Conservation (phyloP, 805 yeast species). For the Saccharomyces mikatae region DNA sequence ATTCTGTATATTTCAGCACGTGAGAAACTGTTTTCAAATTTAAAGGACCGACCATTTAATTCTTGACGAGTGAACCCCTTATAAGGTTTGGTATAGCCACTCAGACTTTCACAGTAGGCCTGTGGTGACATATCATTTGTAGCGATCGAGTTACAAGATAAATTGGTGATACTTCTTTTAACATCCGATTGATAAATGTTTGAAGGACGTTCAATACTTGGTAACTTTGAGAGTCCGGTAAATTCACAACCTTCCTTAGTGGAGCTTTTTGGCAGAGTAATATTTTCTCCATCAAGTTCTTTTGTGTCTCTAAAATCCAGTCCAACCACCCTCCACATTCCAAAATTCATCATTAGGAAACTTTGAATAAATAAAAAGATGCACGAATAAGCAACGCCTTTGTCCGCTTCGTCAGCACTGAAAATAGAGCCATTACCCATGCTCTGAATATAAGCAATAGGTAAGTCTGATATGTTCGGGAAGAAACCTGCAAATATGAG, state of each 20-base stretch:
- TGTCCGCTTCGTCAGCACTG: conserved; percentile 44
- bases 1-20: conserved; percentile 1
- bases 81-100: neutral
- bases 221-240: neutral
- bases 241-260: neutral
- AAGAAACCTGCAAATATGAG: conserved; percentile 61
- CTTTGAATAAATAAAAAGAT: conserved; percentile 61
- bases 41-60: neutral
- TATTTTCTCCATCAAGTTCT: conserved; percentile 13
- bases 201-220: neutral
- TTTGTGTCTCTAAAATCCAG: conserved; percentile 49
- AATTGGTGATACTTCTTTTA: neutral
- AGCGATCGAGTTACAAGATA: neutral
- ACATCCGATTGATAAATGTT: neutral
- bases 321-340: conserved; percentile 61
- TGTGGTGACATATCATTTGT: neutral
- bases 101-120: neutral
- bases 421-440: conserved; percentile 55
- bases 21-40: neutral
- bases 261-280: neutral
- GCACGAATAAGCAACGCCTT: conserved; percentile 75
- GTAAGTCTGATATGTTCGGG: conserved; percentile 75
- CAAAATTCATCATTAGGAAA: conserved; percentile 64
- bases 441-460: conserved; percentile 75
- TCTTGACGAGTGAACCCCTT: neutral